phyloP scores from a whole-genome alignment of 345 rosid genomes.

The Salix dunnii region DNA sequence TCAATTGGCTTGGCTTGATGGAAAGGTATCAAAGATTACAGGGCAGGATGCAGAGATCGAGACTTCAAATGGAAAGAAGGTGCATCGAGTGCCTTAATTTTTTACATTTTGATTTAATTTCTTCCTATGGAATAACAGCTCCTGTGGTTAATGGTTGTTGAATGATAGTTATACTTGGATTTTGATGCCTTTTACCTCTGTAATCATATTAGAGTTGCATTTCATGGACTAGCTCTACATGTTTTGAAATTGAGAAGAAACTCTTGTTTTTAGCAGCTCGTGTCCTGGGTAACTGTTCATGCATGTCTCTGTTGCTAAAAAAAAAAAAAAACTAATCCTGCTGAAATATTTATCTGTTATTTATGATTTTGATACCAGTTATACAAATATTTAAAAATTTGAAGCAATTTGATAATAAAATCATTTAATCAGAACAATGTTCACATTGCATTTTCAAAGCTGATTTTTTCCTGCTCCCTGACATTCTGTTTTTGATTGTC shows the following conservation, averaged over 20 bases:
- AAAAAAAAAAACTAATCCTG: background rate
- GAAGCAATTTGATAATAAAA: background rate
- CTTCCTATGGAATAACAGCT: background rate
- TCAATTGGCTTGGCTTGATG: constrained; percentile 73
- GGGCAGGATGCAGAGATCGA: constrained; percentile 55
- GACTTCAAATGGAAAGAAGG: constrained; percentile 62
- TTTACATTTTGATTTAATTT: background rate
- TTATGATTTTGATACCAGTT: too few species aligned
- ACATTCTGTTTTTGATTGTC: background rate
- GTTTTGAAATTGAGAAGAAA: background rate
- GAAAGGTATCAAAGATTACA: constrained; percentile 61
- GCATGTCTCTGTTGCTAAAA: background rate
- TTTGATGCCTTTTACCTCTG: background rate
- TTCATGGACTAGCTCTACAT: background rate
- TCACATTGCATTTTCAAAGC: background rate
- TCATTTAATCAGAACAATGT: background rate
- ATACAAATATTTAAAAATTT: background rate
- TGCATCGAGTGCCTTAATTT: constrained; percentile 12
- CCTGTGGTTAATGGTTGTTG: background rate
- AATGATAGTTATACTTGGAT: background rate
- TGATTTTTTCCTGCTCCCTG: background rate
- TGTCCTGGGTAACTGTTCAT: background rate
- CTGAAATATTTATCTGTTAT: background rate
- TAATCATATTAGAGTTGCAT: background rate
- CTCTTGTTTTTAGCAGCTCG: background rate